Conservation (phyloP, 2,329 filamentous ascomycete species). For the Colletotrichum sp. region DNA sequence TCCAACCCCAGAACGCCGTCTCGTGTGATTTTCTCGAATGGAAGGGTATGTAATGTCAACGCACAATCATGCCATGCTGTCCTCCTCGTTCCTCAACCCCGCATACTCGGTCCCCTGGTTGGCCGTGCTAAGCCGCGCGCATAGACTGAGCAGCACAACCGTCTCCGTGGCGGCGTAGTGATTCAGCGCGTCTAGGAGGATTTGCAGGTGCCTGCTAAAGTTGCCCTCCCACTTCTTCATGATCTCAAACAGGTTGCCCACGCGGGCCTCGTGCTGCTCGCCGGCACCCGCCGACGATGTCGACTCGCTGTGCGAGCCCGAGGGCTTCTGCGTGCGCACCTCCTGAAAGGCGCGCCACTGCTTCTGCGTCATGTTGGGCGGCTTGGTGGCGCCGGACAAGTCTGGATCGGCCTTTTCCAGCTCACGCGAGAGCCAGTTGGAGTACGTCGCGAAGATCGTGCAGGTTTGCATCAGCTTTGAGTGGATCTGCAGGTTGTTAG, state of each 20-base stretch:
- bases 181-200: slow-evolving; percentile 91
- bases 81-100: slow-evolving; percentile 64
- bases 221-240: slow-evolving; percentile 92
- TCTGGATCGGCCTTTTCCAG: slow-evolving; percentile 85
- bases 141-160: slow-evolving; percentile 88
- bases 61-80: slow-evolving; percentile 27
- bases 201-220: slow-evolving; percentile 90
- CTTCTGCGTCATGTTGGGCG: slow-evolving; percentile 62
- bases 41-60: background rate
- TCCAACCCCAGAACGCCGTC: slow-evolving; percentile 1
- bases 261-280: slow-evolving; percentile 49
- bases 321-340: slow-evolving; percentile 46
- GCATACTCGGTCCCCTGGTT: slow-evolving; percentile 76
- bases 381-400: slow-evolving; percentile 63
- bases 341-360: slow-evolving; percentile 66
- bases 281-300: slow-evolving; percentile 40
- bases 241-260: slow-evolving; percentile 84
- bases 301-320: slow-evolving; percentile 34
- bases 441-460: slow-evolving; percentile 91
- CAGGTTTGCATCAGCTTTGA: slow-evolving; percentile 97
- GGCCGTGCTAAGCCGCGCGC: slow-evolving; percentile 80
- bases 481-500: slow-evolving; percentile 72
- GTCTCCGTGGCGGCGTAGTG: slow-evolving; percentile 98
- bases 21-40: background rate
- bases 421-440: slow-evolving; percentile 83